These are phyloP conservation scores for Globisporangium cylindrosporum DNA, from an alignment of 352 stramenopile species.

Conservation along the genomic window DNA sequence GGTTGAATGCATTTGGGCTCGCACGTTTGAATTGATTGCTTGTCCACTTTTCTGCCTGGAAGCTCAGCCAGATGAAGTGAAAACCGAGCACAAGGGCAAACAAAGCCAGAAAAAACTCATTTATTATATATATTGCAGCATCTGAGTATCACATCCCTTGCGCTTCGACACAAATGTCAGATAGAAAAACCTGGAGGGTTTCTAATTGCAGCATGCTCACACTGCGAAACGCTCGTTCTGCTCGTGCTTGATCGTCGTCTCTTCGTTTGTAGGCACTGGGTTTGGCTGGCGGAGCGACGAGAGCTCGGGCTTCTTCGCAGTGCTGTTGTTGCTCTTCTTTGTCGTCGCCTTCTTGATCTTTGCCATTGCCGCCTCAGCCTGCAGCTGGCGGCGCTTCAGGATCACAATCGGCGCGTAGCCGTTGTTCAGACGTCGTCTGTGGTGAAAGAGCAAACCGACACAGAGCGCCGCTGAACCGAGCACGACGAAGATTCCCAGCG, in stretches of 20 bases:
- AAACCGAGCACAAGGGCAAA: neutral
- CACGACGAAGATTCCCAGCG: slow-evolving; percentile 38
- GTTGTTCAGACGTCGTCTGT: slow-evolving; percentile 54
- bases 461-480: slow-evolving; percentile 39
- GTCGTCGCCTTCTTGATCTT: slow-evolving; percentile 13
- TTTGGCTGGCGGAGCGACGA: slow-evolving; percentile 29
- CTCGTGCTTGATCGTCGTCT: slow-evolving; percentile 52
- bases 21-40: too few species aligned
- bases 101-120: neutral
- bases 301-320: slow-evolving; percentile 20
- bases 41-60: too few species aligned
- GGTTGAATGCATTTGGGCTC: neutral
- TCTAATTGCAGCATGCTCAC: slow-evolving; percentile 18
- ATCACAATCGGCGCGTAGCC: slow-evolving; percentile 56
- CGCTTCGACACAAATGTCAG: neutral
- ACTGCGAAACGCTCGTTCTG: slow-evolving; percentile 67
- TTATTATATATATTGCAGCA: neutral
- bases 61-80: neutral
- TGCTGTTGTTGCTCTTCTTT: slow-evolving; percentile 11
- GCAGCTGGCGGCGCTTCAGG: slow-evolving; percentile 38
- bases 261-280: slow-evolving; percentile 30
- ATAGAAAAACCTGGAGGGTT: neutral
- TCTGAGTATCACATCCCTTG: neutral
- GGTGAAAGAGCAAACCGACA: slow-evolving; percentile 51
- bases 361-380: slow-evolving; percentile 25